These are phyloP conservation scores for Secale cereale DNA, from an alignment of 176 grass and related monocot species.

Conservation along the genomic window DNA sequence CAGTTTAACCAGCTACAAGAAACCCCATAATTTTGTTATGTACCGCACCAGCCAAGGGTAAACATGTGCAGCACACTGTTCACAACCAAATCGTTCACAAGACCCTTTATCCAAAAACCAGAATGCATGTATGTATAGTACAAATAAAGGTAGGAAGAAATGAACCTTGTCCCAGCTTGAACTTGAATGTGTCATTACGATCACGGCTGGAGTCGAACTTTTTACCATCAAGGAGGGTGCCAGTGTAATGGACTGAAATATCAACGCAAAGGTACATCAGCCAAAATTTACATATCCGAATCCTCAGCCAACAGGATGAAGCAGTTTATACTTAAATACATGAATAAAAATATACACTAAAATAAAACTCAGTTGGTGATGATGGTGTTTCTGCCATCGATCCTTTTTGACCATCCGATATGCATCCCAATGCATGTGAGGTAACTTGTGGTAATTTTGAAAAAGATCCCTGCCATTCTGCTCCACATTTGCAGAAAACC, in stretches of 20 bases:
- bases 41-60: background rate
- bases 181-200: constrained; percentile 77
- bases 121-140: background rate
- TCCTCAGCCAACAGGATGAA: background rate
- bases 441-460: background rate
- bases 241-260: constrained; percentile 91
- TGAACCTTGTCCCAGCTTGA: constrained; percentile 93
- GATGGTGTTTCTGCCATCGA: background rate
- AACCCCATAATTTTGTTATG: background rate
- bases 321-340: no score
- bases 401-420: background rate
- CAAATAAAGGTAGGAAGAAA: background rate
- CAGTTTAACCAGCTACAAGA: background rate
- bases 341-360: no score
- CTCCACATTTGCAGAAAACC: background rate
- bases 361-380: background rate
- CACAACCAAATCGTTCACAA: background rate
- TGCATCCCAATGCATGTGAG: background rate
- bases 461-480: background rate
- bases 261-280: constrained; percentile 20
- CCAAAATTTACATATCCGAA: background rate
- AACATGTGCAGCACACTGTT: background rate
- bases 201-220: constrained; percentile 97
- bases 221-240: constrained; percentile 93
- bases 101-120: background rate